Evolutionary conservation across 2,329 filamentous ascomycete genomes (phyloP).

Genomic region (Rhinocladiella similis): DNA sequence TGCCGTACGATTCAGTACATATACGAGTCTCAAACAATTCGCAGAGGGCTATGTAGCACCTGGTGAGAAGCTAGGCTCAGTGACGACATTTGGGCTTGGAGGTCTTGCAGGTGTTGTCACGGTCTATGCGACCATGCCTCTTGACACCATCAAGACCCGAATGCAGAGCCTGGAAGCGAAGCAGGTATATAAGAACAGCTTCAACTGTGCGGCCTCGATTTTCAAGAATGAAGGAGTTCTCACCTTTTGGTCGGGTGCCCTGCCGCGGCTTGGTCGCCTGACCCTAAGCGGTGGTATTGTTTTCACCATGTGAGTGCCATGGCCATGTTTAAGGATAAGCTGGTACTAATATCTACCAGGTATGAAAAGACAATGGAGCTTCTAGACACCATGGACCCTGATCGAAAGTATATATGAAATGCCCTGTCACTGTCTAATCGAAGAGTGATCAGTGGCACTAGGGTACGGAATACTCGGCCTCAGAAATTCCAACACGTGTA

Average conservation of each 20-base stretch:
- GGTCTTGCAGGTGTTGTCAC: conserved; percentile 88
- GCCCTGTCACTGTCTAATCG: background rate
- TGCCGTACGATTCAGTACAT: conserved; percentile 85
- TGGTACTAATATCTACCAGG: conserved; percentile 35
- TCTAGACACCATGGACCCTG: conserved; percentile 76
- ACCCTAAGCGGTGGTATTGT: conserved; percentile 95
- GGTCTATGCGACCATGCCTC: conserved; percentile 67
- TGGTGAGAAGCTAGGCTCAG: conserved; percentile 86
- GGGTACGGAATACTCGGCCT: no score
- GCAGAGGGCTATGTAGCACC: conserved; percentile 90
- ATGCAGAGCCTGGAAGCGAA: conserved; percentile 96
- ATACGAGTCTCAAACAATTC: conserved; percentile 85
- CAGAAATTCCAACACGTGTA: background rate
- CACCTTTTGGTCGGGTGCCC: conserved; percentile 90
- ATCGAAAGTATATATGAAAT: conserved; percentile 73
- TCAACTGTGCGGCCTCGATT: conserved; percentile 79
- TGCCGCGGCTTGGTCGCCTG: conserved; percentile 79
- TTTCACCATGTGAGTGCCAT: conserved; percentile 73
- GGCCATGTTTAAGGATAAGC: background rate
- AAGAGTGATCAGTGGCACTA: background rate
- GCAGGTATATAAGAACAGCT: conserved; percentile 79
- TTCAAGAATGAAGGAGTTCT: conserved; percentile 84
- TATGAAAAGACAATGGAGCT: conserved; percentile 96
- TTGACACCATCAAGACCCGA: conserved; percentile 94
- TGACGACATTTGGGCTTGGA: conserved; percentile 88